Percentiles rank a stretch among this genome's conserved stretches.
Conservation (phyloP, 176 grass and related monocot species). For the Musa itinerans region DNA sequence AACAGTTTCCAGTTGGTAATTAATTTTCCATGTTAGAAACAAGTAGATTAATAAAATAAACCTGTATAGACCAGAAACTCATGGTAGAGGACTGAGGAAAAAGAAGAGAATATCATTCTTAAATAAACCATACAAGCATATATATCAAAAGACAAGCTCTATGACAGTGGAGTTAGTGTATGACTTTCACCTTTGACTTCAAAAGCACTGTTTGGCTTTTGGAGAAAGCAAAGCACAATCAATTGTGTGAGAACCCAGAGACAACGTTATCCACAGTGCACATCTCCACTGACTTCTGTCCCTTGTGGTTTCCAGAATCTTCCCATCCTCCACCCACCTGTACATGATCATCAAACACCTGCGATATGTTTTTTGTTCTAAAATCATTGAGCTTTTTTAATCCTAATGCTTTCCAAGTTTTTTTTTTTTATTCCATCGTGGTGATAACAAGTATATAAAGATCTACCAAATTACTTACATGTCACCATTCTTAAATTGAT, state of each 20-base stretch:
- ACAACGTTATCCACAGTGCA: background rate
- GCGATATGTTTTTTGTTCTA: too few relatives aligned
- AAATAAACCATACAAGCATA: background rate
- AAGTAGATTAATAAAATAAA: too few relatives aligned
- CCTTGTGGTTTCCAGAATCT: background rate
- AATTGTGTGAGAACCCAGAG: background rate
- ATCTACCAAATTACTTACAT: too few relatives aligned
- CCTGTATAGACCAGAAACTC: too few relatives aligned
- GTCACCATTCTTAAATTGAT: too few relatives aligned
- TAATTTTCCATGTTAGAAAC: too few relatives aligned
- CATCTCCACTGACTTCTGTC: background rate
- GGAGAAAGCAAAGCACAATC: slow-evolving; percentile 8
- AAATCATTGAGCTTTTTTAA: too few relatives aligned
- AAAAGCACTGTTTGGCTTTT: slow-evolving; percentile 11
- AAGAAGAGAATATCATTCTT: background rate
- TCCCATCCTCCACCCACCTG: background rate
- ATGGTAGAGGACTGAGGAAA: background rate
- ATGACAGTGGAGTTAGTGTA: background rate
- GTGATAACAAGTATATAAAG: too few relatives aligned
- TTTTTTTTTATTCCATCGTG: background rate
- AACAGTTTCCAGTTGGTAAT: too few relatives aligned
- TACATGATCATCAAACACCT: too few relatives aligned
- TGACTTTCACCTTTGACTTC: background rate
- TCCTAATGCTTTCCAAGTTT: background rate
- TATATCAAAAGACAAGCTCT: background rate